Conservation (phyloP, 805 yeast genomes). For the Debaryomyces maramus region DNA sequence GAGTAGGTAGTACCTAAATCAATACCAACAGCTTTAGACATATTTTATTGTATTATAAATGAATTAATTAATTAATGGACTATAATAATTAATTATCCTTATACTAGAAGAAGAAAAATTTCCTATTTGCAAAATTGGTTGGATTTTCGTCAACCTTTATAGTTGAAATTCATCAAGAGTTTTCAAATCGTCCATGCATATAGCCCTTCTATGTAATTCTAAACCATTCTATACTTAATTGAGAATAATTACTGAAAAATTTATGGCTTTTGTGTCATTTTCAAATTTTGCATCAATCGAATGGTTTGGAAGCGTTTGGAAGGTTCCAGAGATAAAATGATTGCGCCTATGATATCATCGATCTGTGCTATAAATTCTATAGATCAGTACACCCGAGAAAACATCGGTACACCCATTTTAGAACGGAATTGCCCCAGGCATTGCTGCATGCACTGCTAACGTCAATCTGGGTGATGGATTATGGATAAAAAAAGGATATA, state of each 20-base stretch:
- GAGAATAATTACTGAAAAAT: slow-evolving; percentile 1
- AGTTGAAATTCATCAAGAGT: neutral
- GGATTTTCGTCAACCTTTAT: slow-evolving; percentile 3
- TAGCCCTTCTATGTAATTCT: slow-evolving; percentile 1
- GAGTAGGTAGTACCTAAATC: slow-evolving; percentile 94
- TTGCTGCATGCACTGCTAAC: too few relatives aligned
- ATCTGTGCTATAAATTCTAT: neutral
- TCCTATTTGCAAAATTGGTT: neutral
- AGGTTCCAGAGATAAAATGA: slow-evolving; percentile 1
- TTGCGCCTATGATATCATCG: neutral
- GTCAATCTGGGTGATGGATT: too few relatives aligned
- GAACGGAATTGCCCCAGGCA: too few relatives aligned
- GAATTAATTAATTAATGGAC: neutral
- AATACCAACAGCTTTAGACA: slow-evolving; percentile 77
- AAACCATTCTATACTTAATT: slow-evolving; percentile 1
- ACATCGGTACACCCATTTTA: too few relatives aligned
- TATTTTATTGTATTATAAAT: slow-evolving; percentile 13
- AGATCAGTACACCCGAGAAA: neutral
- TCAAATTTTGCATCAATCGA: neutral
- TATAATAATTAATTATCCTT: slow-evolving; percentile 1
- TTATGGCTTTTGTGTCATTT: neutral
- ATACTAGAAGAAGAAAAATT: neutral
- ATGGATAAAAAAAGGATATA: too few relatives aligned
- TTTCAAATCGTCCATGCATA: slow-evolving; percentile 2
- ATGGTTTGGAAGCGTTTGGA: slow-evolving; percentile 3